These are phyloP conservation scores for Colletotrichum aenigma DNA, from an alignment of 2,329 filamentous ascomycete species.

Conservation along the genomic window DNA sequence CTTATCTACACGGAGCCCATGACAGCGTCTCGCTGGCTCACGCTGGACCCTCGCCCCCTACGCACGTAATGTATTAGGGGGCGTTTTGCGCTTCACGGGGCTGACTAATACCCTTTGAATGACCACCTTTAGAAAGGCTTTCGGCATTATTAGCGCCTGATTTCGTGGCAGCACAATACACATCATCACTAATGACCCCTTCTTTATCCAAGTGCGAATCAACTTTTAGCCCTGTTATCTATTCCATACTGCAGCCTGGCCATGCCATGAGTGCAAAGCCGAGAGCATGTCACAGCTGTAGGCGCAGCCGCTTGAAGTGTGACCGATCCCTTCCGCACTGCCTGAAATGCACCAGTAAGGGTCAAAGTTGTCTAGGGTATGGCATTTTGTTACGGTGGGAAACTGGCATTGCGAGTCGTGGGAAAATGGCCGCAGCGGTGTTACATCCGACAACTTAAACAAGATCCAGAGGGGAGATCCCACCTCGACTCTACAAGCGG, in stretches of 20 bases:
- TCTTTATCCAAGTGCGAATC: neutral
- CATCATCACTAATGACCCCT: neutral
- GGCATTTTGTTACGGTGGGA: neutral
- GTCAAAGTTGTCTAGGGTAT: neutral
- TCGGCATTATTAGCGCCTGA: neutral
- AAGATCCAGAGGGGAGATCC: neutral
- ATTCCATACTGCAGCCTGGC: neutral
- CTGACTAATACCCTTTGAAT: neutral
- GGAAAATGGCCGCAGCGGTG: neutral
- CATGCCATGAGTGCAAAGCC: neutral
- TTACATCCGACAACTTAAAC: neutral
- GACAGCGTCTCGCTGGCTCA: neutral
- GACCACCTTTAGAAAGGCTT: neutral
- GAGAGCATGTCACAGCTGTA: neutral
- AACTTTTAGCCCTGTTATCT: neutral
- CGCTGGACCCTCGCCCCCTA: neutral
- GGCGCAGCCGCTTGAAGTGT: neutral
- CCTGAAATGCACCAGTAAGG: neutral
- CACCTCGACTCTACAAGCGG: neutral
- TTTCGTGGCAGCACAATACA: neutral
- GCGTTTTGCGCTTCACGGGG: neutral
- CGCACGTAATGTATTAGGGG: neutral
- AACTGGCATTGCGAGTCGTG: neutral
- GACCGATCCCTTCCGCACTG: neutral
- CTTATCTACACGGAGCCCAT: neutral